Evolutionary conservation across 352 stramenopile genomes (phyloP), one percentile per base, ranked within the genome.

Genomic region (Globisporangium nunn): DNA sequence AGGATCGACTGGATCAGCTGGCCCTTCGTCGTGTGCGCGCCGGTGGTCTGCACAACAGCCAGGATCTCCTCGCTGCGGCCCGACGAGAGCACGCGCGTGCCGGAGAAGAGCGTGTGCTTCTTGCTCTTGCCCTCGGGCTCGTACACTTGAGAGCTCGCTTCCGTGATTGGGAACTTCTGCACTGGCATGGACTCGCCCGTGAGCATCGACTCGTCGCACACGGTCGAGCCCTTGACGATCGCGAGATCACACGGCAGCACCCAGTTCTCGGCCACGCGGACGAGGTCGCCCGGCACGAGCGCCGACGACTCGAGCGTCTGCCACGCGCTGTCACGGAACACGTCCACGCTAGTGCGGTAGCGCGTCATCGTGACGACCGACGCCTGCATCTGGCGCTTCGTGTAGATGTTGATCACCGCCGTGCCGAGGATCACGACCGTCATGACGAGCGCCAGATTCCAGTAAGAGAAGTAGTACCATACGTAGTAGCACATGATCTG

Each of bases 401-500:
- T 69, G 56, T 72, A 76, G 64, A 88, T 88, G 64, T 90, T 88
- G 54, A 87, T 70, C 3, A 61, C 48, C 2, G 74, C 72, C 2
- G 75, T 62, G 23, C 75, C 45, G n/a, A 83, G 58, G 41, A 88
- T 87, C 23, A 90, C 71, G 6, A 74, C 64, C 23, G 74, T 86
- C 62, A 81, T 88, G 18, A 90, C 59, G 30, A 74, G 58, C 5
- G 65, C 81, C 17, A 90, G 66, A 88, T 88, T 63, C 78, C 66
- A 1, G 74, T 85, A 61, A 84, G 23, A 23, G 23, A 23, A 23
- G 23, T 23, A 90, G 62, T 81, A 88, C 77, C 77, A 90, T 7
- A 86, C 76, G 75, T 79, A 73, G 84, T 97, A 73, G 71, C 89
- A 71, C 83, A 95, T 78, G 80, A 96, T 63, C 87, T 90, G 75